Evolutionary conservation across 2,329 filamentous ascomycete genomes (phyloP).

Genomic region (Colletotrichum cereale): DNA sequence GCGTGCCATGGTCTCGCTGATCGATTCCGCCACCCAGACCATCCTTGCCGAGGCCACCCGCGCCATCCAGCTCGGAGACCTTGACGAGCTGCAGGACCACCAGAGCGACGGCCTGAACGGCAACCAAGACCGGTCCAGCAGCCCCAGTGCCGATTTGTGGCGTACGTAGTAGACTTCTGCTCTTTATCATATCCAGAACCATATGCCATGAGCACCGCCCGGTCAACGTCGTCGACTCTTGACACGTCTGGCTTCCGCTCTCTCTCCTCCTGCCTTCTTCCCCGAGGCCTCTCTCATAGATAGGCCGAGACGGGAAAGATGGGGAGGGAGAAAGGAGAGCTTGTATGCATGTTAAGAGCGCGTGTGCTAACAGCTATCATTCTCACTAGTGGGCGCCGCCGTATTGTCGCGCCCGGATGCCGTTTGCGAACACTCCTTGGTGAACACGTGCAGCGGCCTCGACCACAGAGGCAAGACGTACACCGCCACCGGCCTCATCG

Average conservation of each 20-base stretch:
- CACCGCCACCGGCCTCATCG: conserved; percentile 46
- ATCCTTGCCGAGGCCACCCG: conserved; percentile 65
- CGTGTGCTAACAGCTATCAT: conserved; percentile 21
- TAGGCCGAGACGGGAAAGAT: not conserved
- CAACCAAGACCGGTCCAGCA: conserved; percentile 1
- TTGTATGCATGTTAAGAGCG: conserved; percentile 2
- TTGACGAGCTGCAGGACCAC: conserved; percentile 40
- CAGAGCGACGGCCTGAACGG: conserved; percentile 7
- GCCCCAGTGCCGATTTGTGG: conserved; percentile 50
- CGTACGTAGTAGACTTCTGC: conserved; percentile 47
- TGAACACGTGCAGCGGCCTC: conserved; percentile 44
- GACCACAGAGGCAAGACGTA: conserved; percentile 46
- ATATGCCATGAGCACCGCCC: not conserved
- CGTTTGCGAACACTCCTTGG: conserved; percentile 49
- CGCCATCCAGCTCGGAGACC: conserved; percentile 54
- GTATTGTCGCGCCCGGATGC: conserved; percentile 48
- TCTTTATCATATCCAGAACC: no score
- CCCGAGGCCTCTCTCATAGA: no score
- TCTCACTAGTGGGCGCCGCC: conserved; percentile 42
- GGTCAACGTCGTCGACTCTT: not conserved
- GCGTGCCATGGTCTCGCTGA: conserved; percentile 63
- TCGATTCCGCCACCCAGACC: conserved; percentile 60
- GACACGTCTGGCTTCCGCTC: not conserved
- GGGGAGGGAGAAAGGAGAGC: not conserved
- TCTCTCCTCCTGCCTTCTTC: not conserved